phyloP scores from a whole-genome alignment of 2,329 filamentous ascomycete genomes.

The Mycogone perniciosa region DNA sequence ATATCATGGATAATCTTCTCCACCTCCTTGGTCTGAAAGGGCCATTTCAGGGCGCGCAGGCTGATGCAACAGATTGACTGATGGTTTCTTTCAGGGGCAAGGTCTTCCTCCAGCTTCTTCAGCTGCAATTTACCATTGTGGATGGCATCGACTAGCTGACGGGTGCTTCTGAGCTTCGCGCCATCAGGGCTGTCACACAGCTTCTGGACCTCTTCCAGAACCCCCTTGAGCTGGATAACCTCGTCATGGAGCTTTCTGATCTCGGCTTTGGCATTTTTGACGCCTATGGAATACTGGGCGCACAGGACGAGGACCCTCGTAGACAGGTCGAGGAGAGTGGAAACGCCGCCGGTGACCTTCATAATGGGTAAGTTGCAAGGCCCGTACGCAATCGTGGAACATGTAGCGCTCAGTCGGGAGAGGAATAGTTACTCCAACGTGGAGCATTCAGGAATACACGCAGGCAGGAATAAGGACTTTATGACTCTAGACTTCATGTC shows the following conservation, averaged over 20 bases:
- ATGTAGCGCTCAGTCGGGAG: no score
- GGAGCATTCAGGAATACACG: no score
- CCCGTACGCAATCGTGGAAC: no score
- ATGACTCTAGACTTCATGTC: no score
- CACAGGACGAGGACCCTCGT: slow-evolving; percentile 29
- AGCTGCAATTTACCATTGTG: not conserved
- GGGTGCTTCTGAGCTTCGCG: not conserved
- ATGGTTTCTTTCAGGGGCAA: slow-evolving; percentile 11
- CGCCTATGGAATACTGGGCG: slow-evolving; percentile 28
- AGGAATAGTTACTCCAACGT: no score
- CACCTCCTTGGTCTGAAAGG: slow-evolving; percentile 30
- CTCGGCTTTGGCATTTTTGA: slow-evolving; percentile 24
- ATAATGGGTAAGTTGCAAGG: not conserved
- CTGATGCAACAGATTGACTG: slow-evolving; percentile 27
- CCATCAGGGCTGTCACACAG: not conserved
- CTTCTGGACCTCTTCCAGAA: slow-evolving; percentile 20
- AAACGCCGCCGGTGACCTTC: slow-evolving; percentile 26
- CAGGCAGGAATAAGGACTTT: no score
- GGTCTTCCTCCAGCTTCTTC: not conserved
- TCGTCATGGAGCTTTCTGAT: slow-evolving; percentile 28
- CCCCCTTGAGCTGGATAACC: slow-evolving; percentile 19
- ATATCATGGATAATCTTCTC: slow-evolving; percentile 23
- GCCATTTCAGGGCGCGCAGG: slow-evolving; percentile 33
- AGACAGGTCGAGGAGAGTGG: slow-evolving; percentile 33
- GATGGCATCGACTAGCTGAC: not conserved